Conservation (phyloP, 2,329 filamentous ascomycete species). For the Myriosclerotinia curreyana region DNA sequence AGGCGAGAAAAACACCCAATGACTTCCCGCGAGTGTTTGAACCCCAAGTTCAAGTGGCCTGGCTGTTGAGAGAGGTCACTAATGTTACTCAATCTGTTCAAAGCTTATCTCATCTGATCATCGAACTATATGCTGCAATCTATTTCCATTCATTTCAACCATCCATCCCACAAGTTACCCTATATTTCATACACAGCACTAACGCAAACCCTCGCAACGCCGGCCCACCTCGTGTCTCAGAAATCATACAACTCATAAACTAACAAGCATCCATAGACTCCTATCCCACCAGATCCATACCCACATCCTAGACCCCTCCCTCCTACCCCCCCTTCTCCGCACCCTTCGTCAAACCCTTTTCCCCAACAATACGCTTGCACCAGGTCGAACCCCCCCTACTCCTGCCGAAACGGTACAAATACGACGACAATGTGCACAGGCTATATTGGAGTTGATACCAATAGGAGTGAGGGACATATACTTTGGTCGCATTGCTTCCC, state of each 20-base stretch:
- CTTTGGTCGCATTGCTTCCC: slow-evolving; percentile 38
- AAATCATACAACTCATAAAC: not conserved
- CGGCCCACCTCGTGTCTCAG: not conserved
- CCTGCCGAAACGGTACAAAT: slow-evolving; percentile 60
- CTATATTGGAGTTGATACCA: slow-evolving; percentile 50
- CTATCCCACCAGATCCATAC: slow-evolving; percentile 56
- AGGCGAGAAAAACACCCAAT: slow-evolving; percentile 3
- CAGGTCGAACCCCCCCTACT: slow-evolving; percentile 59
- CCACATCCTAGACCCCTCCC: slow-evolving; percentile 59
- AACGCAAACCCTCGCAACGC: not conserved
- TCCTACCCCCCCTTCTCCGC: slow-evolving; percentile 65
- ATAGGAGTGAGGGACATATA: slow-evolving; percentile 38
- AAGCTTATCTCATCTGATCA: not conserved
- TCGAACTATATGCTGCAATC: not conserved
- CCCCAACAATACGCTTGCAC: slow-evolving; percentile 75
- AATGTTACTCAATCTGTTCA: not conserved
- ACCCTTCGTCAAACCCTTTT: slow-evolving; percentile 76
- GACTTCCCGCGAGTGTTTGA: slow-evolving; percentile 11
- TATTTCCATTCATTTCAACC: not conserved
- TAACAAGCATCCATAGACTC: slow-evolving; percentile 31
- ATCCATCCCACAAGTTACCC: not conserved
- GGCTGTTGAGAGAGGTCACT: not conserved
- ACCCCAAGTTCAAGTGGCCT: not conserved
- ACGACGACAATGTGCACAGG: slow-evolving; percentile 63
- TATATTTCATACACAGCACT: not conserved